Evolutionary conservation across 768 basidiomycete genomes (phyloP).

Genomic region (Hypholoma sublateritium): DNA sequence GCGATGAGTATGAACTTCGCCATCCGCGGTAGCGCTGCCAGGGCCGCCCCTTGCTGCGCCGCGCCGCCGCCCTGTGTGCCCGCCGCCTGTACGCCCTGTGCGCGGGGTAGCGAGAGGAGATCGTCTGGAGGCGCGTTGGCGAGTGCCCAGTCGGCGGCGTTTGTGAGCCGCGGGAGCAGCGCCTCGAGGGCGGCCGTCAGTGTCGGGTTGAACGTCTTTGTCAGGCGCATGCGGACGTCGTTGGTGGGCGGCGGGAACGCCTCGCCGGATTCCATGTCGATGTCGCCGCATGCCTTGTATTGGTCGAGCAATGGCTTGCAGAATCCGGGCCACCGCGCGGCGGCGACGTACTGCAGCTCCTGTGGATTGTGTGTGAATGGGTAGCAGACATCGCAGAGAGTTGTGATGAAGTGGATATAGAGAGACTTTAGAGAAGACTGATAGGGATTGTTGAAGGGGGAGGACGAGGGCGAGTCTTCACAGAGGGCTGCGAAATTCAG

Average conservation of each 20-base stretch:
- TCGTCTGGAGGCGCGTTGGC: conserved; percentile 47
- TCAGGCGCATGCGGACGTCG: conserved; percentile 66
- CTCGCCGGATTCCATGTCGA: conserved; percentile 14
- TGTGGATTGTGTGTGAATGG: conserved; percentile 65
- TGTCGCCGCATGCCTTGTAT: conserved; percentile 26
- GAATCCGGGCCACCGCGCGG: conserved; percentile 81
- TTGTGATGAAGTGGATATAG: conserved; percentile 61
- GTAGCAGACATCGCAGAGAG: conserved; percentile 60
- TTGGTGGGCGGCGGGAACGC: conserved; percentile 42
- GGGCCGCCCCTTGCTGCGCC: conserved; percentile 21
- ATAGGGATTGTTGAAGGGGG: conserved; percentile 36
- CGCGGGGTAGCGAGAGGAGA: conserved; percentile 32
- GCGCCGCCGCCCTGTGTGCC: background rate
- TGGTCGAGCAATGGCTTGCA: conserved; percentile 66
- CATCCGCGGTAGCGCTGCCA: conserved; percentile 53
- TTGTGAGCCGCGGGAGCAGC: conserved; percentile 67
- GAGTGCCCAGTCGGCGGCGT: conserved; percentile 62
- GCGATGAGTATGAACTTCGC: conserved; percentile 77
- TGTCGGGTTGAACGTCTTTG: conserved; percentile 60
- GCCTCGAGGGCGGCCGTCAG: conserved; percentile 62
- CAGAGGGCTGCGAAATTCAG: conserved; percentile 33
- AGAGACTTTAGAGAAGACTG: conserved; percentile 56
- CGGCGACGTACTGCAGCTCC: conserved; percentile 74
- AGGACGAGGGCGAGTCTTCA: conserved; percentile 3
- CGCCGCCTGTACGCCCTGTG: background rate